Conservation (phyloP, 208 protist species). For the Trypanosoma lewisi region DNA sequence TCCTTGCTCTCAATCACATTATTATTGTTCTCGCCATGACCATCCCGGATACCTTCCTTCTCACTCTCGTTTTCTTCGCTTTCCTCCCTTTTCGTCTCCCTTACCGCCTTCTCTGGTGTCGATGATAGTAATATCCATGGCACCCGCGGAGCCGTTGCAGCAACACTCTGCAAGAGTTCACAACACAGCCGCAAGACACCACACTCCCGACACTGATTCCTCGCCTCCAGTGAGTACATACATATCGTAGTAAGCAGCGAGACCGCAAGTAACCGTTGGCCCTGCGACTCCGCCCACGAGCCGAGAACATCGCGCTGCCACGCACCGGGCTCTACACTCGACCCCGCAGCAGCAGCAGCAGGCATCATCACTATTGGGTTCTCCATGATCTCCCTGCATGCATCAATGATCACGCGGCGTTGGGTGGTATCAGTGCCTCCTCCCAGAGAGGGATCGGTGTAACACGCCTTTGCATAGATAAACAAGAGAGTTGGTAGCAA, state of each 20-base stretch:
- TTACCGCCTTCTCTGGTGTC: neutral
- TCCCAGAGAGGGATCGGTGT: constrained; percentile 74
- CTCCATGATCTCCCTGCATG: constrained; percentile 59
- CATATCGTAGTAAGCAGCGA: constrained; percentile 64
- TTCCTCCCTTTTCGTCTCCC: neutral
- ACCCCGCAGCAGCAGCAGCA: constrained; percentile 28
- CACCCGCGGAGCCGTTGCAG: constrained; percentile 19
- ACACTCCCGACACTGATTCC: constrained; percentile 42
- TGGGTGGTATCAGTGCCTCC: constrained; percentile 44
- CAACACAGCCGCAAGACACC: constrained; percentile 65
- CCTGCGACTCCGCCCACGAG: constrained; percentile 43
- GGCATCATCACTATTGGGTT: constrained; percentile 49
- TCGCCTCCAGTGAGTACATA: constrained; percentile 45
- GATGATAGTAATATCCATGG: no score
- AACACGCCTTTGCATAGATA: constrained; percentile 82
- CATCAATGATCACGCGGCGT: constrained; percentile 42
- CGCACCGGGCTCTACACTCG: constrained; percentile 28
- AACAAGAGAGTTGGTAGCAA: constrained; percentile 83
- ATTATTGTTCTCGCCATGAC: no score
- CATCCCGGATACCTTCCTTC: constrained; percentile 6
- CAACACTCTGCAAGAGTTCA: constrained; percentile 46
- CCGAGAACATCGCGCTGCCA: constrained; percentile 78
- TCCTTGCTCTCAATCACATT: neutral
- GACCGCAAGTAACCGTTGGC: constrained; percentile 65
- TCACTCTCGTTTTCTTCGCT: neutral